phyloP scores from a whole-genome alignment of 1,284 basidiomycete genomes.

The Ustilago tritici region DNA sequence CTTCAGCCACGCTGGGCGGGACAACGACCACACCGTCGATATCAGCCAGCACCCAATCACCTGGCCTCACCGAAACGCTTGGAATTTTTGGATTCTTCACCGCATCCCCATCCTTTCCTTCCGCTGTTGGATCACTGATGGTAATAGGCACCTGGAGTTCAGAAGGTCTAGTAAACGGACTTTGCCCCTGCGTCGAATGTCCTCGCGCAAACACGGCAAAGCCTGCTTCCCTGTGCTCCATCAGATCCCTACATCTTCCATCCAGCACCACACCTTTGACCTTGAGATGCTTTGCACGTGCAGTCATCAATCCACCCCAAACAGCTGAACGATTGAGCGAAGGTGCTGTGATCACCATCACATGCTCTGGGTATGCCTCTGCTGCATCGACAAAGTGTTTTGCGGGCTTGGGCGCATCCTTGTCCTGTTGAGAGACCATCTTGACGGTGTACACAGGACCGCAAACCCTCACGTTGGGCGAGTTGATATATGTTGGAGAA shows the following conservation, averaged over 20 bases:
- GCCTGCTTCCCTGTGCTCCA: constrained; percentile 77
- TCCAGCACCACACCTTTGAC: constrained; percentile 81
- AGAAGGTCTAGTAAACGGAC: constrained; percentile 85
- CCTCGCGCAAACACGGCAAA: constrained; percentile 78
- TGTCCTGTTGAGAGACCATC: constrained; percentile 80
- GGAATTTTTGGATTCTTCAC: constrained; percentile 65
- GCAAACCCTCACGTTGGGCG: constrained; percentile 62
- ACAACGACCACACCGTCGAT: constrained; percentile 90
- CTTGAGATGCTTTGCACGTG: constrained; percentile 79
- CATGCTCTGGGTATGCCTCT: constrained; percentile 73
- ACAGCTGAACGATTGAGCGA: constrained; percentile 83
- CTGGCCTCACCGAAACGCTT: constrained; percentile 77
- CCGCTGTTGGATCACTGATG: constrained; percentile 71
- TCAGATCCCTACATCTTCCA: constrained; percentile 84
- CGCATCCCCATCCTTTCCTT: constrained; percentile 13
- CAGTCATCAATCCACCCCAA: constrained; percentile 92
- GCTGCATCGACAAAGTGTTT: constrained; percentile 88
- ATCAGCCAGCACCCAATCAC: constrained; percentile 87
- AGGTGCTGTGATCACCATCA: constrained; percentile 84
- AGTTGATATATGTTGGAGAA: constrained; percentile 70
- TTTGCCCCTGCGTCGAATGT: constrained; percentile 87
- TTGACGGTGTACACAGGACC: constrained; percentile 91
- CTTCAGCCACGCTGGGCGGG: constrained; percentile 74
- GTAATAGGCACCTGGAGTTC: constrained; percentile 80
- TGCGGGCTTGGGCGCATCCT: constrained; percentile 76